Evolutionary conservation across 768 basidiomycete species (phyloP), one percentile per base, ranked within the genome.

Genomic region (Termitomyces sp.): DNA sequence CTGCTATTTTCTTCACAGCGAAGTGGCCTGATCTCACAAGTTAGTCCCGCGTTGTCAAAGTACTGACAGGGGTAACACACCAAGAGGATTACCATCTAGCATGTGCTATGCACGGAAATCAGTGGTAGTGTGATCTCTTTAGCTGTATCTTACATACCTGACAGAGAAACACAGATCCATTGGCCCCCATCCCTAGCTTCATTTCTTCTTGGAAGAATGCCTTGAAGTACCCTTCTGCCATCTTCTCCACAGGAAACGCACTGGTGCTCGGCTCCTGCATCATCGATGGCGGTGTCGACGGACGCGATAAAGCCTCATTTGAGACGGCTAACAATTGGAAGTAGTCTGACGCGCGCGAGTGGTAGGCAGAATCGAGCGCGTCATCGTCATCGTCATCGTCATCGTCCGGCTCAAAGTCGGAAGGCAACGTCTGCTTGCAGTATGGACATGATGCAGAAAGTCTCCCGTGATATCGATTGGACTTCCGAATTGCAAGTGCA

Each of bases 1-100:
- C 90, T 0, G 96, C 93, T 21, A 98, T 93, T 68, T 97, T 98
- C 74, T 98, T 98, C 45, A 97, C 90, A 0, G 95, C 95, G 67
- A 95, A 97, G 61, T 85, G 87, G 28, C 90, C 90, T 82, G 34
- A 52, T 38, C 42, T 11, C 38, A 22, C 8, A 41, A 28, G 43
- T 54, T 34, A 53, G 30, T 42, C 55, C 37, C 28, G 28, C 40
- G 40, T 38, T 19, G 60, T 47, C 46, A 45, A 34, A 44, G 45
- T 46, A 55, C 15, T 11, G 19, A 24, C 38, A 35, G 53, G 22
- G 51, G 26, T 58, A 5, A 65, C 74, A 63, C 62, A 85, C 90
- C 91, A 17, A 98, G 78, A 15, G 83, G 76, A 63, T 94, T 95
- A 9, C 88, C 91, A 54, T 97, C 90, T 35, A 98, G 37, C 52